phyloP scores from a whole-genome alignment of 345 rosid genomes.

The Euclidium syriacum region DNA sequence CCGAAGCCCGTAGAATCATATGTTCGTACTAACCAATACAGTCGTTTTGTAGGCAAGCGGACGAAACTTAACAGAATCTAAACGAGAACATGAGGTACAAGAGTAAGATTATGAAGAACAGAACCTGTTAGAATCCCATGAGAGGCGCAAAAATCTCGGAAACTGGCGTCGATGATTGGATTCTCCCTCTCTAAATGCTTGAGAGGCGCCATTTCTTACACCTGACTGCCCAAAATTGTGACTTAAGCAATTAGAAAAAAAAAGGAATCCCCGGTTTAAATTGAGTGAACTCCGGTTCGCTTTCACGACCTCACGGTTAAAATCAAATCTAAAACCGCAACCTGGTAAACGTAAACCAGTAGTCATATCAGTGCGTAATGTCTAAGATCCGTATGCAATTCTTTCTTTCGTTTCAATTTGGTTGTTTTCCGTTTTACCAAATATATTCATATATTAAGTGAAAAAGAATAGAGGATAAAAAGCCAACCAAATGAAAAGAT shows the following conservation, averaged over 20 bases:
- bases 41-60: not conserved
- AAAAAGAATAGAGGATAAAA: too few relatives aligned
- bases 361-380: too few relatives aligned
- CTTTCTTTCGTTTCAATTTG: too few relatives aligned
- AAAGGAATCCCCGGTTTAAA: not conserved
- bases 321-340: not conserved
- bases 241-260: not conserved
- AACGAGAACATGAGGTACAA: not conserved
- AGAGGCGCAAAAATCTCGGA: slow-evolving; percentile 58
- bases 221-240: not conserved
- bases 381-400: too few relatives aligned
- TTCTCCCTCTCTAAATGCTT: slow-evolving; percentile 44
- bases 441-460: too few relatives aligned
- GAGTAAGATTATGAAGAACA: not conserved
- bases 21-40: not conserved
- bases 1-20: not conserved
- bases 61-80: not conserved
- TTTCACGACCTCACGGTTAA: not conserved
- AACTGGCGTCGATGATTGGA: slow-evolving; percentile 44
- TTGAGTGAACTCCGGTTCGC: not conserved
- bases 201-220: slow-evolving; percentile 51
- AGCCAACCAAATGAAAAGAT: too few relatives aligned
- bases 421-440: too few relatives aligned
- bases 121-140: slow-evolving; percentile 56
- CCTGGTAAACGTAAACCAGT: not conserved